Percentiles rank a stretch among this genome's conserved stretches.
Evolutionary conservation across 2,329 filamentous ascomycete species (phyloP).

Genomic region (Sporothrix mexicana): DNA sequence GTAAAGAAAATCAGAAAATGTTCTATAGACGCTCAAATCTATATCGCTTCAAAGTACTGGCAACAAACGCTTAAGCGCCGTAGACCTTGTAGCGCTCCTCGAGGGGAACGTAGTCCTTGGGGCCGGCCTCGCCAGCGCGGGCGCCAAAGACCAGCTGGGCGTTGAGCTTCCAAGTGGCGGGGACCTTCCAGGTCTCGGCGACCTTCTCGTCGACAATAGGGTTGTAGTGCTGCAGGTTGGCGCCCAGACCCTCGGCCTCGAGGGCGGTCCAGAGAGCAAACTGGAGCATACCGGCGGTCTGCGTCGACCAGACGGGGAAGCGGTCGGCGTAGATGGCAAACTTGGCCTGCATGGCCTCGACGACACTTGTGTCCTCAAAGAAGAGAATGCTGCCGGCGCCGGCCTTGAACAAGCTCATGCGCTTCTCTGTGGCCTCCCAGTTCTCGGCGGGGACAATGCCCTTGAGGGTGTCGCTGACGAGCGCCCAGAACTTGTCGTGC

Average conservation of each 20-base stretch:
- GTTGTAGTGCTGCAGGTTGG: conserved; percentile 94
- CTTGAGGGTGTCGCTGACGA: conserved; percentile 68
- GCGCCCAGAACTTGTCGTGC: conserved; percentile 87
- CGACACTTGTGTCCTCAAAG: conserved; percentile 76
- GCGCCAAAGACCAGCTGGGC: conserved; percentile 86
- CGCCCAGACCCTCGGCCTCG: conserved; percentile 81
- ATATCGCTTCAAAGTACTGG: not conserved
- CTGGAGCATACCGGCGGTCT: conserved; percentile 84
- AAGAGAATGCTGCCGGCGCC: conserved; percentile 78
- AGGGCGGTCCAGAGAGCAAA: conserved; percentile 80
- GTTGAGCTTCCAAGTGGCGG: conserved; percentile 74
- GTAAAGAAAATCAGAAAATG: not conserved
- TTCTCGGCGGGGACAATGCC: conserved; percentile 69
- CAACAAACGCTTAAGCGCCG: conserved; percentile 52
- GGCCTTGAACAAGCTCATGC: conserved; percentile 65
- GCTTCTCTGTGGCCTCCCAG: conserved; percentile 59
- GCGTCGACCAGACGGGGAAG: conserved; percentile 77
- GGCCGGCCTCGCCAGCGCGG: conserved; percentile 58
- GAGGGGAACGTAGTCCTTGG: conserved; percentile 69
- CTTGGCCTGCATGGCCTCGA: conserved; percentile 69
- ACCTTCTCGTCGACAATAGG: conserved; percentile 80
- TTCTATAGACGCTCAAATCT: conserved; percentile 22
- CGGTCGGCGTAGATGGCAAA: conserved; percentile 77
- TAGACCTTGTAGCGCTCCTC: conserved; percentile 71
- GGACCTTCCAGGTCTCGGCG: conserved; percentile 70